Evolutionary conservation across 148 eudicot species (phyloP).

Genomic region (Mesembryanthemum crystallinum): DNA sequence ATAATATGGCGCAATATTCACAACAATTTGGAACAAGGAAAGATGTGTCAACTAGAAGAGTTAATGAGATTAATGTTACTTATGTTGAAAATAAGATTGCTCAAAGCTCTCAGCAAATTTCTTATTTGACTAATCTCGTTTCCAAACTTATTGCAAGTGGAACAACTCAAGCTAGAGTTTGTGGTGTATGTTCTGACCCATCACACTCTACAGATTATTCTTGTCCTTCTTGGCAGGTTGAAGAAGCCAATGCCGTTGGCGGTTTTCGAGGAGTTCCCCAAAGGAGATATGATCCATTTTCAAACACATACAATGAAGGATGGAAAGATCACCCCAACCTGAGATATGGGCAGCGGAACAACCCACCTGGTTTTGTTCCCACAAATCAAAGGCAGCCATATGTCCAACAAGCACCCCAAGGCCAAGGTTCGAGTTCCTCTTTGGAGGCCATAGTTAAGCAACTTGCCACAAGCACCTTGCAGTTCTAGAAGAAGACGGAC

Average conservation of each 20-base stretch:
- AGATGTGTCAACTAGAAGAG: not conserved
- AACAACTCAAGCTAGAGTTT: not conserved
- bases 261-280: not conserved
- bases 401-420: not conserved
- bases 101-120: too few species aligned
- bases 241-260: constrained; percentile 9
- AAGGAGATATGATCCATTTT: not conserved
- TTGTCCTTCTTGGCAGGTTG: not conserved
- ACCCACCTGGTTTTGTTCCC: not conserved
- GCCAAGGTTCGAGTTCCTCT: not conserved
- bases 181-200: not conserved
- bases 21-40: too few species aligned
- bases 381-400: not conserved
- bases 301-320: not conserved
- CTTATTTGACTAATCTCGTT: not conserved
- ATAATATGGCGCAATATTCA: too few species aligned
- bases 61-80: not conserved
- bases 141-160: not conserved
- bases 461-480: not conserved
- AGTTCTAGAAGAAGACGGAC: not conserved
- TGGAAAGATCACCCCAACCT: constrained; percentile 16
- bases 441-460: not conserved
- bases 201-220: not conserved
- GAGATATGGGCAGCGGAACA: constrained; percentile 1
- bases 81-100: not conserved